Evolutionary conservation across 768 basidiomycete genomes (phyloP).

Genomic region (Tephrocybe sp.): DNA sequence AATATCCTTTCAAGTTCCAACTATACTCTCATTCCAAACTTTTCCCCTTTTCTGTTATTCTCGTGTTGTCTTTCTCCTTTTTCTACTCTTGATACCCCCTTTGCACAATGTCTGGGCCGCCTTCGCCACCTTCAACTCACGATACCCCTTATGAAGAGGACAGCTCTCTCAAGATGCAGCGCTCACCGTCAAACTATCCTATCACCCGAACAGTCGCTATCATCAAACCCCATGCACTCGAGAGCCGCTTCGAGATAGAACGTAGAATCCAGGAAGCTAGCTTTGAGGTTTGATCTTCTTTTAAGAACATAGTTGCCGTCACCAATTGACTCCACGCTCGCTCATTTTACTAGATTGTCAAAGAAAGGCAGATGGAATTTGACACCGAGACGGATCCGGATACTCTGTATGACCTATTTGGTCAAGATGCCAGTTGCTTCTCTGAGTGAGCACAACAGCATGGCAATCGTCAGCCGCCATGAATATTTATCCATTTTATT

Average conservation of each 20-base stretch:
- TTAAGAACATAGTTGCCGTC: conserved; percentile 17
- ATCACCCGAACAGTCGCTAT: conserved; percentile 74
- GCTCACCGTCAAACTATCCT: conserved; percentile 16
- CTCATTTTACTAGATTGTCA: conserved; percentile 57
- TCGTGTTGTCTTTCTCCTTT: background rate
- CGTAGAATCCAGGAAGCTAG: conserved; percentile 73
- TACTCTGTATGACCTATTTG: conserved; percentile 75
- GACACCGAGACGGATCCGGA: conserved; percentile 82
- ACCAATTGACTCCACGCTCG: conserved; percentile 8
- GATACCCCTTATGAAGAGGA: conserved; percentile 24
- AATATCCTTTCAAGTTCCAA: background rate
- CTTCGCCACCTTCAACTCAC: conserved; percentile 21
- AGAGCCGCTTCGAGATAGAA: conserved; percentile 78
- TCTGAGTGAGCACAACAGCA: conserved; percentile 58
- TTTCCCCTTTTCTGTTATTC: background rate
- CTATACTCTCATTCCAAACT: background rate
- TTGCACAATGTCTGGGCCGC: conserved; percentile 14
- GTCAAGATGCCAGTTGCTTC: conserved; percentile 69
- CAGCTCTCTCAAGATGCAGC: conserved; percentile 8
- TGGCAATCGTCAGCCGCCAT: too few relatives aligned
- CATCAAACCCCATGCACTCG: conserved; percentile 77
- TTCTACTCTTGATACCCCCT: conserved; percentile 4
- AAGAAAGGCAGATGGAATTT: conserved; percentile 88
- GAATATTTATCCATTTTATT: conserved; percentile 9
- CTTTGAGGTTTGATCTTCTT: conserved; percentile 61